A percentile compares a stretch with the other conserved stretches of the same genome.
phyloP scores from a whole-genome alignment of 345 rosid genomes.

The Eucalyptus cloeziana region DNA sequence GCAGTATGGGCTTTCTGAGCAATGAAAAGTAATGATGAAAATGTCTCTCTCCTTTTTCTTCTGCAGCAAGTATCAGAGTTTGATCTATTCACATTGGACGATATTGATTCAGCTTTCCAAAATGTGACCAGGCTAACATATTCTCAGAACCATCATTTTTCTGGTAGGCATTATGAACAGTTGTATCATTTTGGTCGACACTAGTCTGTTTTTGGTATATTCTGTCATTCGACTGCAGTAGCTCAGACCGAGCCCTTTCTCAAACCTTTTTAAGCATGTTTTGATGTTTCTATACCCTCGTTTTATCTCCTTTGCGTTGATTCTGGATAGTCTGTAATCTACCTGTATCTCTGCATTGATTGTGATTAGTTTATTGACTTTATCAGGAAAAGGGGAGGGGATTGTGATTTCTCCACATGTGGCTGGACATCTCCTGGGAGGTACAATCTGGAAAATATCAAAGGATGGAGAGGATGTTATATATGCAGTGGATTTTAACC shows the following conservation, averaged over 20 bases:
- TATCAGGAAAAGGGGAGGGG: slow-evolving; percentile 88
- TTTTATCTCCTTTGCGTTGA: neutral
- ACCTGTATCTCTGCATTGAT: neutral
- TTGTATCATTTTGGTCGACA: neutral
- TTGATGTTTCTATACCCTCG: neutral
- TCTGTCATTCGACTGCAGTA: neutral
- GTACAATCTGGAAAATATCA: slow-evolving; percentile 92
- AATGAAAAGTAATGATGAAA: neutral
- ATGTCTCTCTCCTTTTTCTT: neutral
- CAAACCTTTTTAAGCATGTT: neutral
- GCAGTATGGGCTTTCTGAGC: neutral
- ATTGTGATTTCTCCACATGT: slow-evolving; percentile 93
- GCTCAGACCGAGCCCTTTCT: neutral
- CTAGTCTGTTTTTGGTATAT: neutral
- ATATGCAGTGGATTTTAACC: slow-evolving; percentile 96
- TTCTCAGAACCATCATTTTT: slow-evolving; percentile 77
- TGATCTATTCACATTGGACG: slow-evolving; percentile 83
- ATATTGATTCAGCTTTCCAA: slow-evolving; percentile 88
- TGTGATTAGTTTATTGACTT: neutral
- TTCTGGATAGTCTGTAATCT: neutral
- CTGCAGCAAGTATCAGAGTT: slow-evolving; percentile 93
- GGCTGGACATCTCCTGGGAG: slow-evolving; percentile 96
- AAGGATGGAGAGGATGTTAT: slow-evolving; percentile 98
- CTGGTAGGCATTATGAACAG: slow-evolving; percentile 40
- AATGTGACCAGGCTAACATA: slow-evolving; percentile 76